Evolutionary conservation across 2,329 filamentous ascomycete genomes (phyloP), one percentile per base, ranked within the genome.

Genomic region (Xylaria hypoxylon): DNA sequence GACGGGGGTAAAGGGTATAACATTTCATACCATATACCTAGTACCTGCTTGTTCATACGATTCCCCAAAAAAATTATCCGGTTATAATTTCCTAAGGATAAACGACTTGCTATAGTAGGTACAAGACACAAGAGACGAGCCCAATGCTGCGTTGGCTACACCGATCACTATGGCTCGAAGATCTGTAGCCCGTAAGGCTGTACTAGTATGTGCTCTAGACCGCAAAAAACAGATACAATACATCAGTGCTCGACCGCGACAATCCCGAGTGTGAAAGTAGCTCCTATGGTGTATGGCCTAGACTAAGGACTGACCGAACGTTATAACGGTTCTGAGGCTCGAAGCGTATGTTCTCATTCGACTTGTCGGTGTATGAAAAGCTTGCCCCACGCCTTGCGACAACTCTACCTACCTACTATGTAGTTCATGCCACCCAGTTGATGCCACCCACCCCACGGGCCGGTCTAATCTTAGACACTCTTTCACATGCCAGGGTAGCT

Each of bases 101-200:
- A 44, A 17, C 17, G 28, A n/a, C 1, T 5, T 13, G n/a, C 31
- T n/a, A 15, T 22, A 26, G 28, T 15, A 22, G n/a, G 22, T 15
- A 26, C 31, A 48, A 13, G 24, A 50, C 15, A 33, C 10, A 26
- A 33, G 38, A 31, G 35, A 31, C 38, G 13, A 10, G 19, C 26
- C 26, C 22, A 15, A 38, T 15, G 33, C 31, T 22, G 26, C 19
- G 19, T 40, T 52, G 15, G 24, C 47, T 33, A 53, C 47, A 58
- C 53, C 47, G 33, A 6, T 33, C 28, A 15, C 38, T 35, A 38
- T 31, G 26, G 52, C n/a, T 38, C 42, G 51, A 56, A 31, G 26
- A 61, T 51, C 44, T 33, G 42, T 55, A 19, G 35, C 31, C 22
- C 26, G 47, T 56, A 58, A 61, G 42, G 57, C 62, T 65, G 44